Evolutionary conservation across 192 early-diverging fungal species (phyloP).

Genomic region (Podila verticillata): DNA sequence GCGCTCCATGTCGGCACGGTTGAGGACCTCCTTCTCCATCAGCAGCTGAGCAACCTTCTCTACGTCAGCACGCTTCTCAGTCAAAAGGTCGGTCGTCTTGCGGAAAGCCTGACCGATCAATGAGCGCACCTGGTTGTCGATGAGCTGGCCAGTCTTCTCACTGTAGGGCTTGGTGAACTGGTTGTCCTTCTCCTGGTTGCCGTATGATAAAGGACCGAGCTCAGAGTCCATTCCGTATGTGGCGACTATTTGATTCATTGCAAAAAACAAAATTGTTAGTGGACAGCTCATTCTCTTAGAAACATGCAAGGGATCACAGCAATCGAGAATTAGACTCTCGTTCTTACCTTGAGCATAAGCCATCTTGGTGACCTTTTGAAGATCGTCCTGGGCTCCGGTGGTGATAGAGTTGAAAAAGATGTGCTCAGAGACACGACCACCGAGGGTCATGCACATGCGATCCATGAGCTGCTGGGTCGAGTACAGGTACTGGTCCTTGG

Average conservation of each 20-base stretch:
- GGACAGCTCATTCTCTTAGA: no score
- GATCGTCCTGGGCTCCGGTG: constrained; percentile 95
- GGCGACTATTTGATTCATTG: constrained; percentile 59
- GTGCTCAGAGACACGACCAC: constrained; percentile 87
- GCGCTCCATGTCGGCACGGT: constrained; percentile 93
- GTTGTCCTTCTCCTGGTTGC: constrained; percentile 68
- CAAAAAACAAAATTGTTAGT: no score
- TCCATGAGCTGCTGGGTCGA: constrained; percentile 92
- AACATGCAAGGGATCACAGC: no score
- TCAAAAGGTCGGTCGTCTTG: constrained; percentile 83
- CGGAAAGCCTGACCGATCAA: constrained; percentile 85
- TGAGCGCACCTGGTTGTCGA: constrained; percentile 93
- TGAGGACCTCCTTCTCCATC: constrained; percentile 97
- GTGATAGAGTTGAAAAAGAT: constrained; percentile 96
- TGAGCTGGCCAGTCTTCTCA: constrained; percentile 92
- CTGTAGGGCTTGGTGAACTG: constrained; percentile 96
- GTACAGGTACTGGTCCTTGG: constrained; percentile 97
- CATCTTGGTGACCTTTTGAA: constrained; percentile 97
- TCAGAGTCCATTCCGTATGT: constrained; percentile 94
- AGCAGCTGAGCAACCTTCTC: constrained; percentile 93
- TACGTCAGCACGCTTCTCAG: constrained; percentile 84
- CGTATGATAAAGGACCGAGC: constrained; percentile 89
- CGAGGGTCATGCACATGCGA: constrained; percentile 91
- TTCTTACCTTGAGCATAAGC: constrained; percentile 86
- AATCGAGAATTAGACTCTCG: no score